Evolutionary conservation across 495 filamentous ascomycete species (phyloP).

Genomic region (Sporormia fimetaria): DNA sequence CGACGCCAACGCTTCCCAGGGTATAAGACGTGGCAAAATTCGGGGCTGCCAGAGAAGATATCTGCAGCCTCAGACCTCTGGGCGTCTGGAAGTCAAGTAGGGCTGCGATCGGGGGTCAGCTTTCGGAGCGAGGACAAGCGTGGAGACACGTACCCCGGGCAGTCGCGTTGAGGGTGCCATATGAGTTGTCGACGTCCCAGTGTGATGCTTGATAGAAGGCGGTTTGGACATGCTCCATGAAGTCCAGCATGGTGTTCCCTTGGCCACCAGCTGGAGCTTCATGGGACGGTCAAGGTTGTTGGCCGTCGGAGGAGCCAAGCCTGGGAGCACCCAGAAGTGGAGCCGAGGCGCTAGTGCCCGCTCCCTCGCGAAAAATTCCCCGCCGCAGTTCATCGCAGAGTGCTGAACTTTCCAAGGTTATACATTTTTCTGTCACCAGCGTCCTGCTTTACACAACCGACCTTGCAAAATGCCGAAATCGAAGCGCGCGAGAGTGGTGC

Average conservation of each 20-base stretch:
- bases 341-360: constrained; percentile 1
- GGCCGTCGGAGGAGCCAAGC: constrained; percentile 1
- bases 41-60: constrained; percentile 81
- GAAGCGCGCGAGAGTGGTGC: constrained; percentile 78
- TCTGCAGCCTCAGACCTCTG: constrained; percentile 61
- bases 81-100: constrained; percentile 79
- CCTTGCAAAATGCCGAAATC: constrained; percentile 75
- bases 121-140: not conserved
- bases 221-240: constrained; percentile 95
- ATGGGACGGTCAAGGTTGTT: not conserved
- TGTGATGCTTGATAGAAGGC: constrained; percentile 76
- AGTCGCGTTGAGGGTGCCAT: constrained; percentile 76
- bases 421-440: constrained; percentile 12
- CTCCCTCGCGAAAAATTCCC: constrained; percentile 17
- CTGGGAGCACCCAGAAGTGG: not conserved
- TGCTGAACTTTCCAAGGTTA: too few species aligned
- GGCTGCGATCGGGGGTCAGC: constrained; percentile 37
- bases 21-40: constrained; percentile 89
- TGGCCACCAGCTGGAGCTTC: constrained; percentile 8
- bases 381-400: constrained; percentile 4
- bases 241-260: constrained; percentile 68
- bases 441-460: not conserved
- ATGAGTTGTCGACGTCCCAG: constrained; percentile 91
- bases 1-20: constrained; percentile 68
- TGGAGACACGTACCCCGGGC: constrained; percentile 50